phyloP scores from a whole-genome alignment of 768 basidiomycete genomes.

The Pisolithus tinctorius region DNA sequence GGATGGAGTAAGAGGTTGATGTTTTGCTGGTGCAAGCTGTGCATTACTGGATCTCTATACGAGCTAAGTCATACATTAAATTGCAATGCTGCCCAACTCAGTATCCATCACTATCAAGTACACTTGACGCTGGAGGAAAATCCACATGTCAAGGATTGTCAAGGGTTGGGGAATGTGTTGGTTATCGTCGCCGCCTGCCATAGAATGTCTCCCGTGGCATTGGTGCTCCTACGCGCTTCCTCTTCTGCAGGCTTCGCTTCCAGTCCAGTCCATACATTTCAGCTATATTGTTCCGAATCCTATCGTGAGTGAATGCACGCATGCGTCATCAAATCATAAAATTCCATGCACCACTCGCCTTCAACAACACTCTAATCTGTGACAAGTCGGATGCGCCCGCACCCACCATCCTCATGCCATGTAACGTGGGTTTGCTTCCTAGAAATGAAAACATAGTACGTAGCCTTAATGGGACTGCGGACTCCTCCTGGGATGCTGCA shows the following conservation, averaged over 20 bases:
- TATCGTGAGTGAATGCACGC: conserved; percentile 60
- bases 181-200: conserved; percentile 13
- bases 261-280: conserved; percentile 47
- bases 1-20: too few species aligned
- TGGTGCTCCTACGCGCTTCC: conserved; percentile 50
- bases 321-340: too few species aligned
- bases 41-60: too few species aligned
- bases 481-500: conserved; percentile 65
- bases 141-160: too few species aligned
- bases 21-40: too few species aligned
- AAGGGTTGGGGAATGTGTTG: not conserved
- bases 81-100: too few species aligned
- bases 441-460: conserved; percentile 61
- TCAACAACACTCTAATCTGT: conserved; percentile 45
- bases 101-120: too few species aligned
- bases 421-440: conserved; percentile 35
- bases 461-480: conserved; percentile 54
- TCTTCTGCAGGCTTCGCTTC: conserved; percentile 63
- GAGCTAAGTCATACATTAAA: too few species aligned
- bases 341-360: too few species aligned
- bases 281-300: conserved; percentile 63
- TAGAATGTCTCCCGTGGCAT: conserved; percentile 50
- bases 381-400: conserved; percentile 46
- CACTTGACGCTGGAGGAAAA: too few species aligned
- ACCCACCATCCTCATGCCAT: conserved; percentile 61